Evolutionary conservation across 345 rosid species (phyloP), one percentile per base, ranked within the genome.

Genomic region (Rhodomyrtus tomentosa): DNA sequence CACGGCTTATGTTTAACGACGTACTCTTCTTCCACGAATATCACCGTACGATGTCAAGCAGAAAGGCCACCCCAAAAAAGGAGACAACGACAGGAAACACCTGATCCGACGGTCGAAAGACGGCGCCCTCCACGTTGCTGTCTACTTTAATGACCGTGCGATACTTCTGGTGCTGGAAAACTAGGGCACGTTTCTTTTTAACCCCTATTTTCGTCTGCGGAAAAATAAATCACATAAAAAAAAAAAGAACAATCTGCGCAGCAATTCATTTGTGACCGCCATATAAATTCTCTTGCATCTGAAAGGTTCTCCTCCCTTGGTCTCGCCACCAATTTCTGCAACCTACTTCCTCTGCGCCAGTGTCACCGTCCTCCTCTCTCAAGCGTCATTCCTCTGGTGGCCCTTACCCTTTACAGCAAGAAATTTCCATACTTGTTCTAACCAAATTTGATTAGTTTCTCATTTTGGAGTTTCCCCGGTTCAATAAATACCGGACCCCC

Each of bases 191-290:
- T 22, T 22, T 22, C 58, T 22, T 54, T 9, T 54, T 24, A 3
- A 54, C 58, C 55, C 24, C 8, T 5, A 20, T 6, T 53, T 52
- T 52, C 55, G 55, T 18, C 3, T 52, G 55, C 5, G 5, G 16
- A 50, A 18, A 15, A 5, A 49, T 1, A 32, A 81, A 29, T 6
- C 1, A 49, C 42, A 76, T 5, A 1, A 82, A 25, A 27, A 59
- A 24, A 25, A 29, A 13, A 83, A n/a, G n/a, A n/a, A 83, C 32
- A 48, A 58, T 83, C 40, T 12, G 54, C 21, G 42, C 32, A 6
- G 12, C 25, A 56, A 49, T 45, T 18, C 27, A 45, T 59, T 0
- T 48, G 73, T 76, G 87, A 87, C 90, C 89, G 88, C 90, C 89
- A 59, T 86, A 58, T n/a, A 83, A 83, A 85, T 56, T 85, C 36